Evolutionary conservation across 148 eudicot genomes (phyloP), one percentile per base, ranked within the genome.

Genomic region (Camellia sinensis): DNA sequence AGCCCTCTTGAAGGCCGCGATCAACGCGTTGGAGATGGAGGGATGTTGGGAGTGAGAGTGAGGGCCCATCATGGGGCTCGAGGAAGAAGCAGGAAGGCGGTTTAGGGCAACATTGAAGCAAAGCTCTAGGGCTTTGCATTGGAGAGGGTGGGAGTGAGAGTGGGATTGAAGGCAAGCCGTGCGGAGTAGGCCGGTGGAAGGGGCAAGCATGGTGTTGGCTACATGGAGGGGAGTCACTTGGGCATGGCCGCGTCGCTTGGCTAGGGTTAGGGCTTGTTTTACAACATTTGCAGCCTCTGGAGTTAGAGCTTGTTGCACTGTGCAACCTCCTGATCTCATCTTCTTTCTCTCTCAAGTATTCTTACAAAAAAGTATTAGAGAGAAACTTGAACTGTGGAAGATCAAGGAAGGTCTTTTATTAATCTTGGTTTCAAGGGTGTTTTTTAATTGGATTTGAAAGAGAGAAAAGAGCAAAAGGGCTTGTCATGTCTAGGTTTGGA

Each of bases 141-240:
- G 97, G 48, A 95, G 93, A 3, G 94, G 98, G 78, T 92, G 94
- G 9, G 98, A 86, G 77, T 88, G 94, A 40, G 98, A 86, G 74
- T 90, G 94, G 41, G 97, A 87, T 21, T 87, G 95, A 18, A 86
- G 87, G 79, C 98, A 95, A 21, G 98, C 98, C 0, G 89, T 84
- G 73, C 97, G 86, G 53, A 95, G 83, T 0, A 92, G 87, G 81
- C 97, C 93, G 3, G 90, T 74, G 19, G 91, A 43, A 10, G 88
- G 75, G 0, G 92, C 57, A 0, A 95, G 88, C 94, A 95, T 89
- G 81, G 97, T 88, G 86, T 82, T 85, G 8, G 97, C 97, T 15
- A 95, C 98, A 15, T 95, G 98, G 71, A 95, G 97, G 19, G 98
- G 97, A 6, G 98, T 93, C 10, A 93, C 97, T 64, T 93, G 98